These are phyloP conservation scores for Corynascus novoguineensis DNA, from an alignment of 495 filamentous ascomycete species.

Conservation along the genomic window DNA sequence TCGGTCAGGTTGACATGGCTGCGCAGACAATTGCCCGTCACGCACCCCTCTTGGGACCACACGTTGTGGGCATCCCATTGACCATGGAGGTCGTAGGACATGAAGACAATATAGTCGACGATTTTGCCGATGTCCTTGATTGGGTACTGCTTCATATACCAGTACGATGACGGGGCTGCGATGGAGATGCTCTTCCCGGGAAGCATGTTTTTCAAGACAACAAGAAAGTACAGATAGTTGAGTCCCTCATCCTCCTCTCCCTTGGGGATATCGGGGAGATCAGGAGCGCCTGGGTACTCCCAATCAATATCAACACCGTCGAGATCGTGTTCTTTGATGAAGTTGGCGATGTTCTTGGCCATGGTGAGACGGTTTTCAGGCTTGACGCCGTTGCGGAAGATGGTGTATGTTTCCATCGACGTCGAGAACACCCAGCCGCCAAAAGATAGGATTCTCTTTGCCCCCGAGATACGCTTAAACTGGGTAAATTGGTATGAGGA, in stretches of 20 bases:
- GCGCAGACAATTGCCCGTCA: slow-evolving; percentile 35
- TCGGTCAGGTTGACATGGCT: slow-evolving; percentile 43
- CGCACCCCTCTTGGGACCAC: slow-evolving; percentile 15
- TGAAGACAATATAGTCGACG: slow-evolving; percentile 39
- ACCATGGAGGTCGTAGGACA: slow-evolving; percentile 11
- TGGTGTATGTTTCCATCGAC: slow-evolving; percentile 19
- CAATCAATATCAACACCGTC: slow-evolving; percentile 35
- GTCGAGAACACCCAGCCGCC: slow-evolving; percentile 31
- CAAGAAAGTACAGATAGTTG: slow-evolving; percentile 1
- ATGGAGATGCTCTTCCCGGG: slow-evolving; percentile 5
- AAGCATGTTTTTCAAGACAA: background rate
- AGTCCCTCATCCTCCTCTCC: slow-evolving; percentile 7
- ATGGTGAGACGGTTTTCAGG: slow-evolving; percentile 22
- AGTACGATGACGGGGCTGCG: slow-evolving; percentile 29
- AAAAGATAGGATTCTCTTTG: slow-evolving; percentile 30
- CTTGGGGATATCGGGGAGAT: slow-evolving; percentile 14
- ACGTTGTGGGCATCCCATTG: slow-evolving; percentile 12
- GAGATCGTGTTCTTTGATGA: slow-evolving; percentile 25
- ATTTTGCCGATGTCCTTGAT: slow-evolving; percentile 23
- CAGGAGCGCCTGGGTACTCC: slow-evolving; percentile 35
- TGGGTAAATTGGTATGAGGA: slow-evolving; percentile 13
- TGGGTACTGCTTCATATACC: slow-evolving; percentile 28
- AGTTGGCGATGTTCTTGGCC: slow-evolving; percentile 21
- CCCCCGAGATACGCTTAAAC: slow-evolving; percentile 17
- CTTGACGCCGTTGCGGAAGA: slow-evolving; percentile 24